A percentile compares a stretch with the other conserved stretches of the same genome.
Conservation (phyloP, 1,139 yeast genomes). For the Chernovozyma aurita region DNA sequence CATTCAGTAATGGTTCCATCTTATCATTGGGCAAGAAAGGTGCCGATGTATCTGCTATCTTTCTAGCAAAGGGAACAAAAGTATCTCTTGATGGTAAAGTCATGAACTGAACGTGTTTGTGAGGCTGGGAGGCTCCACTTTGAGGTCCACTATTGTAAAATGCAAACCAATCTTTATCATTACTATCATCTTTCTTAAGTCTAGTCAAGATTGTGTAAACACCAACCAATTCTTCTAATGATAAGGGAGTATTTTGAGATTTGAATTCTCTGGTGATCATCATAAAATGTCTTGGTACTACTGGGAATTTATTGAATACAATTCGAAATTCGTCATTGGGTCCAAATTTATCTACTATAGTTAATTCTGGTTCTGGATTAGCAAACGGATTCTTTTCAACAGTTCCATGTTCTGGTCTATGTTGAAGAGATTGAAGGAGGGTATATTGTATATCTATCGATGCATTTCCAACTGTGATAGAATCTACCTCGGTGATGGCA, state of each 20-base stretch:
- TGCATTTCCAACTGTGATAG: constrained; percentile 16
- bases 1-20: constrained; percentile 58
- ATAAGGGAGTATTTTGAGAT: constrained; percentile 68
- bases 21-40: constrained; percentile 50
- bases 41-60: constrained; percentile 40
- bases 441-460: constrained; percentile 26
- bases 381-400: constrained; percentile 64
- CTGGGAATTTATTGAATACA: constrained; percentile 82
- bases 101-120: constrained; percentile 86
- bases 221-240: constrained; percentile 61
- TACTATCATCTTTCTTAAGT: constrained; percentile 18
- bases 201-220: constrained; percentile 47
- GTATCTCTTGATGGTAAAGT: constrained; percentile 54
- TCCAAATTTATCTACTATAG: constrained; percentile 53
- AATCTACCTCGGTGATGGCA: constrained; percentile 20
- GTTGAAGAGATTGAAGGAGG: constrained; percentile 38
- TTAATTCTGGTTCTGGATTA: constrained; percentile 72
- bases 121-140: constrained; percentile 92
- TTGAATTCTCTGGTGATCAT: constrained; percentile 69
- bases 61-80: constrained; percentile 59
- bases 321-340: constrained; percentile 49
- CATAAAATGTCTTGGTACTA: constrained; percentile 73
- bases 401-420: constrained; percentile 52
- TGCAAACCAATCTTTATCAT: constrained; percentile 47
- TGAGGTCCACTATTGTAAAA: constrained; percentile 85